Percentiles rank a stretch among this genome's conserved stretches.
phyloP scores from a whole-genome alignment of 371 early-diverging fungal genomes.

The Fennellomyces sp. region DNA sequence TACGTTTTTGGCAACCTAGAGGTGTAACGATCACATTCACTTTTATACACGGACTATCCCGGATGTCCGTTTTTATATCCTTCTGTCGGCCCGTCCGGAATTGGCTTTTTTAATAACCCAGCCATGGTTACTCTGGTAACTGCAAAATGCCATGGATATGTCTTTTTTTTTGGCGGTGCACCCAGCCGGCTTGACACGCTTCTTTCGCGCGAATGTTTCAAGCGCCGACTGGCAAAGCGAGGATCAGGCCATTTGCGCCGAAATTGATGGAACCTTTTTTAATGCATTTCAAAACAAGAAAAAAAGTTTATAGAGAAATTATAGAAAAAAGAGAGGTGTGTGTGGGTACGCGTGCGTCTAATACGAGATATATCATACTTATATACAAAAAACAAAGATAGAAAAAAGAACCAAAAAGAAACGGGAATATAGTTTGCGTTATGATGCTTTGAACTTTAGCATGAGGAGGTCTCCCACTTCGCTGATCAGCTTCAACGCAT shows the following conservation, averaged over 20 bases:
- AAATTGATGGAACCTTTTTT: not conserved
- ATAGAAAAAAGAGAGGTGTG: not conserved
- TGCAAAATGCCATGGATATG: too few species aligned
- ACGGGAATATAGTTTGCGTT: not conserved
- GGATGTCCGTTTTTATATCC: too few species aligned
- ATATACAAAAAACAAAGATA: not conserved
- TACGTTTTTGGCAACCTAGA: not conserved
- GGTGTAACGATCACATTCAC: conserved; percentile 5
- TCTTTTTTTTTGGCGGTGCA: too few species aligned
- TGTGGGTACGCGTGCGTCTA: too few species aligned
- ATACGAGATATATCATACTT: too few species aligned
- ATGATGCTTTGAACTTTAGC: conserved; percentile 44
- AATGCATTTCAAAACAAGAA: not conserved
- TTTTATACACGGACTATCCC: too few species aligned
- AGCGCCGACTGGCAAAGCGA: not conserved
- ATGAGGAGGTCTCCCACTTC: conserved; percentile 69
- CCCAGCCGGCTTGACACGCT: too few species aligned
- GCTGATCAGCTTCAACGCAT: conserved; percentile 62
- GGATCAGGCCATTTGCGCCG: not conserved
- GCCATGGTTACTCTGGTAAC: too few species aligned
- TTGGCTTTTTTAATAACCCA: too few species aligned
- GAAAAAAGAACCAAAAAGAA: too few species aligned
- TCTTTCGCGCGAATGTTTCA: not conserved
- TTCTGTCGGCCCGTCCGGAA: too few species aligned
- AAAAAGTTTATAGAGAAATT: not conserved